Evolutionary conservation across 441 rosid genomes (phyloP).

Genomic region (Daphne laureola): DNA sequence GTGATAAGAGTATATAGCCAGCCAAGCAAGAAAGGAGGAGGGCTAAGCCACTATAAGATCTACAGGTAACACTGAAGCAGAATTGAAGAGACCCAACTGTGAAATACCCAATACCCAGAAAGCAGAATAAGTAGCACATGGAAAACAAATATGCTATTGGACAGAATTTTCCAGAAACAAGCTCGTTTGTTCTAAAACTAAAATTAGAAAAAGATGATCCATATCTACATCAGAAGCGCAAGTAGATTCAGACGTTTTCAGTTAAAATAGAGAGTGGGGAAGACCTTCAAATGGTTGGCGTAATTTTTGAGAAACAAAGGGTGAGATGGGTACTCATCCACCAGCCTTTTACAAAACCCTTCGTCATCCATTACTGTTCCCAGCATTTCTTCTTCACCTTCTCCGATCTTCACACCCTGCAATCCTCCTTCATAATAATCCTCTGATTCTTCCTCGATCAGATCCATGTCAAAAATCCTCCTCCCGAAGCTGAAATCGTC

Average conservation of each 20-base stretch:
- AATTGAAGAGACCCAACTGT: too few relatives aligned
- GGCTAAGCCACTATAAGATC: too few relatives aligned
- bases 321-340: constrained; percentile 60
- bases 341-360: constrained; percentile 47
- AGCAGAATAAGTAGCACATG: too few relatives aligned
- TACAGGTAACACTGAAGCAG: too few relatives aligned
- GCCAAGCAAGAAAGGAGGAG: too few relatives aligned
- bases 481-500: constrained; percentile 48
- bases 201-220: too few relatives aligned
- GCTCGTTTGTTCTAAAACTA: too few relatives aligned
- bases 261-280: constrained; percentile 9
- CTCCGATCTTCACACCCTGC: constrained; percentile 15
- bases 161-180: too few relatives aligned
- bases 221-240: too few relatives aligned
- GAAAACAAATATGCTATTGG: too few relatives aligned
- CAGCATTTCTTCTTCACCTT: constrained; percentile 23
- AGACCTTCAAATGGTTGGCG: constrained; percentile 69
- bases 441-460: constrained; percentile 38
- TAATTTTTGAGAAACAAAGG: constrained; percentile 62
- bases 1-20: not conserved
- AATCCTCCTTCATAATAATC: constrained; percentile 21
- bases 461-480: constrained; percentile 23
- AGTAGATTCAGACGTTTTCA: not conserved
- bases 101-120: too few relatives aligned
- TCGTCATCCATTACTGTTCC: constrained; percentile 41